Base-by-base conservation (phyloP, 192 early-diverging fungal genomes). In the Coemansia sp. region DNA sequence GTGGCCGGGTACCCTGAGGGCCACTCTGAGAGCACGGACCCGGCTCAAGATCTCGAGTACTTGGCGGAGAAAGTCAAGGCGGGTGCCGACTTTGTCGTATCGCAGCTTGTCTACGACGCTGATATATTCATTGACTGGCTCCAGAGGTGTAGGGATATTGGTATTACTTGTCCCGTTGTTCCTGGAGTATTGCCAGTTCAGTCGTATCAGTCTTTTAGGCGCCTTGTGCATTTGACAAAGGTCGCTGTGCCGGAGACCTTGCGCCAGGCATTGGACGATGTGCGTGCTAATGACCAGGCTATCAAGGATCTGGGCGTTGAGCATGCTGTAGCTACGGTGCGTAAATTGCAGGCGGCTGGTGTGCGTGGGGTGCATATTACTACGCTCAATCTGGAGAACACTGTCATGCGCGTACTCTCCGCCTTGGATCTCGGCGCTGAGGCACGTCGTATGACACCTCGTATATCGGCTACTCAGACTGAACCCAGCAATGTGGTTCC, bases 101-200 rank as follows among this genome's bases (percentile, higher is more conserved):
- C 98, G 25, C 98, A 99, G 80, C 74, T 98, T 11, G 97, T 97
- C 64, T 98, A 93, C 74, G 96, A 98, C 70, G 79, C 85, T 1
- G 86, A 90, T 37, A 14, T 89, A 23, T 98, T 96, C 82, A 39
- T 95, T 10, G 67, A 76, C 17, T 99, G 94, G 91, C 87, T 91
- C 55, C 81, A 87, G 55, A 67, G 79, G n/a, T 90, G 90, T 69
- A 88, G 94, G 1, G 87, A 67, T 4, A 66, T 84, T n/a, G 98
- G 95, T 12, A 89, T 94, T 63, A 76, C 65, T 0, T 85, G 87
- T 23, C 92, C 92, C 23, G 90, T 99, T 59, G 74, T 98, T 12
- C 94, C 98, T 2, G 96, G 96, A 25, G 88, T 99, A 34, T 90
- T 99, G 85, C 94, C 95, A 41, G 95, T 98, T 62, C 98, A 99